Base-by-base conservation (phyloP, 805 yeast genomes). In the Komagataella ulmi region DNA sequence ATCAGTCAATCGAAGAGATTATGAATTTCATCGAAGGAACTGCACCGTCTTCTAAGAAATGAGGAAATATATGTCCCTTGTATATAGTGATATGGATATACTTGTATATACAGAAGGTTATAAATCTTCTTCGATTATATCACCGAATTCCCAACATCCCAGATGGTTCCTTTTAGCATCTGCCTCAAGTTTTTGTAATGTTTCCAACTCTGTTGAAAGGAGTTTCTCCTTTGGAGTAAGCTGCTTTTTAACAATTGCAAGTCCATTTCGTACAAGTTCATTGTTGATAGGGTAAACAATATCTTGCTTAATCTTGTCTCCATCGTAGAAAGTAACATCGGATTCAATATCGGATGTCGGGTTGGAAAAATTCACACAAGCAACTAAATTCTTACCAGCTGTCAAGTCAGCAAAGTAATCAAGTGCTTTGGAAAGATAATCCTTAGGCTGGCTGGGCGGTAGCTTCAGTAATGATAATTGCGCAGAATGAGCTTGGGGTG, bases 71-170 rank as follows among this genome's bases (percentile, higher is more conserved):
- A 24, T 45, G 45, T 17, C 17, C 8, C 46, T 18, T 24, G 19
- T 48, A 24, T n/a, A 19, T 14, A 47, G 17, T 14, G 21, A 48
- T 40, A 23, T 48, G 10, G 14, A 14, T 17, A 36, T n/a, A 46
- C 44, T 50, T 30, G 40, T 30, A 30, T 30, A 30, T 30, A 30
- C 12, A 30, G 40, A 30, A 30, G 30, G 6, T 6, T 46, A 53
- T 3, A 61, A 60, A 7, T 79, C 84, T 52, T 79, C 83, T 51
- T 72, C 79, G 44, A 82, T 75, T 44, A 85, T 76, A 61, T 84
- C 88, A 50, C 90, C 90, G 57, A 77, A 80, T 65, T 81, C 80
- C 90, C 90, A 84, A 61, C 86, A 81, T 3, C 89, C 89, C 18
- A 66, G 59, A 54, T 79, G 81, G 36, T 59, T 64, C 17, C 64